Evolutionary conservation across 441 rosid genomes (phyloP), one percentile per base, ranked within the genome.

Genomic region (Macaranga tanarius): DNA sequence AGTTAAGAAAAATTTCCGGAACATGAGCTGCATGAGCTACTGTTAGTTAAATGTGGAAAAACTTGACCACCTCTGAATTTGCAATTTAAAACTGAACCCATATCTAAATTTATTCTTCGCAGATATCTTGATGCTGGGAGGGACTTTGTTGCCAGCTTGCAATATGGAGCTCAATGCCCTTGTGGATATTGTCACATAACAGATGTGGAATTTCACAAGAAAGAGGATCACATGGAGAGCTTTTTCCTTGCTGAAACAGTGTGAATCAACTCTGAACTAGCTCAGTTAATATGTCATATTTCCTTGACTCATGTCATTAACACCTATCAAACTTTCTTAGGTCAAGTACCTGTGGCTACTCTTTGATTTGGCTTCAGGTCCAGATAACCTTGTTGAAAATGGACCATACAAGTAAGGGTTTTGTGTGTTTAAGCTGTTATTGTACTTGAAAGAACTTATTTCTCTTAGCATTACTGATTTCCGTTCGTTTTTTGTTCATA

Each of bases 171-270:
- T 60, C 89, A 87, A 76, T 93, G 99, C 78, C 92, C 95, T 77
- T 95, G 98, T 75, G 98, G 98, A 56, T 95, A 90, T 81, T 95
- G 99, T 80, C 99, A 95, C 75, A 86, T 95, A 79, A 85, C 92
- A 16, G 97, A 95, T 76, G 99, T 95, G 0, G 99, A 95, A 81
- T 86, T 83, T 70, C 99, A 95, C 77, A 75, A 90, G 77, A 87
- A 75, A 79, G 98, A 91, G 80, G 97, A 95, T 77, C 99, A 91
- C 80, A 93, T 95, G 99, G 99, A 95, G 83, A 95, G 99, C 85
- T 95, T 95, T 82, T 95, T 95, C 88, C 95, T 95, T 9, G 98
- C 98, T 28, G 99, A 95, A 93, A 95, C 99, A 1, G 99, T 95
- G 82, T 79, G 83, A 61, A 75, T 76, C 66, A 12, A 57, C 9